Conservation (phyloP, 2,329 filamentous ascomycete genomes). For the Venturia pyrina region DNA sequence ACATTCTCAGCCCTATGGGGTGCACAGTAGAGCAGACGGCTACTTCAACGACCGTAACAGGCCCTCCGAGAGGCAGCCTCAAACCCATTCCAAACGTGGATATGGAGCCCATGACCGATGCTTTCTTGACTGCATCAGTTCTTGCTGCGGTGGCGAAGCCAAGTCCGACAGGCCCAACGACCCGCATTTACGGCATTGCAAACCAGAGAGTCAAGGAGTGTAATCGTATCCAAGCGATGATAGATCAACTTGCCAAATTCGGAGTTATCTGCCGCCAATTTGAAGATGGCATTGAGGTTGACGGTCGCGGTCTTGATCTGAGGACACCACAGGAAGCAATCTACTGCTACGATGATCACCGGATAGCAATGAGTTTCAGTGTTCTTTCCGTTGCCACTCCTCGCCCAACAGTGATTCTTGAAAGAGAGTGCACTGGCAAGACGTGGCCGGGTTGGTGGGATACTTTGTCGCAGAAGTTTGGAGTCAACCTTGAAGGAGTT, state of each 20-base stretch:
- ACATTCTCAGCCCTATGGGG: slow-evolving; percentile 87
- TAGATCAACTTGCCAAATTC: slow-evolving; percentile 87
- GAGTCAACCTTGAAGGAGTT: slow-evolving; percentile 64
- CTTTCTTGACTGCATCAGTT: slow-evolving; percentile 90
- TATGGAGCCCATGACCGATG: slow-evolving; percentile 99
- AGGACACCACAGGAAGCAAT: slow-evolving; percentile 52
- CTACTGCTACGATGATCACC: slow-evolving; percentile 93
- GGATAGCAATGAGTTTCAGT: slow-evolving; percentile 97
- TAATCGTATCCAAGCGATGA: slow-evolving; percentile 93
- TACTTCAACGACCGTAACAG: slow-evolving; percentile 83
- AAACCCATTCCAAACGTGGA: slow-evolving; percentile 73
- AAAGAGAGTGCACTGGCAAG: slow-evolving; percentile 90
- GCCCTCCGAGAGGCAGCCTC: slow-evolving; percentile 64
- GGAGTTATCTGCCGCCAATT: slow-evolving; percentile 78
- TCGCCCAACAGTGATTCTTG: slow-evolving; percentile 64
- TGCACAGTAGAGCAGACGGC: slow-evolving; percentile 79
- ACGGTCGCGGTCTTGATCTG: slow-evolving; percentile 44
- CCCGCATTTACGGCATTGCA: slow-evolving; percentile 84
- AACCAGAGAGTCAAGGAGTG: slow-evolving; percentile 98
- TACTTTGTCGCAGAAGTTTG: slow-evolving; percentile 66
- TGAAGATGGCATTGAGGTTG: slow-evolving; percentile 83
- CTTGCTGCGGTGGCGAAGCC: slow-evolving; percentile 81
- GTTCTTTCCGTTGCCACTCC: slow-evolving; percentile 69
- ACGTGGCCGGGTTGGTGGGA: slow-evolving; percentile 99
- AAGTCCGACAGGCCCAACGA: slow-evolving; percentile 50